Conservation (phyloP, 305 asterid genomes). For the Rubia balearica region DNA sequence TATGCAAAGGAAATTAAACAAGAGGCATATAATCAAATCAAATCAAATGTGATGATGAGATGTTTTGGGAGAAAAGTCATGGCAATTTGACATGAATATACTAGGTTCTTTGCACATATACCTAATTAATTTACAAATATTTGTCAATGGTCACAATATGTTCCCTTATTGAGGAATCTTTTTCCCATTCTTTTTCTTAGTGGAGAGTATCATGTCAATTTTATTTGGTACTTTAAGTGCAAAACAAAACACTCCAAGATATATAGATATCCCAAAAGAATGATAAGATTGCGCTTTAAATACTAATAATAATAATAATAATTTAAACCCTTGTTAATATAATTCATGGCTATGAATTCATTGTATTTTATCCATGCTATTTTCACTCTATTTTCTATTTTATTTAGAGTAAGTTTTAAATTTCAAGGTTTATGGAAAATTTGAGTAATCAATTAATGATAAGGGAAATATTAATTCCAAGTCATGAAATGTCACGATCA, state of each 20-base stretch:
- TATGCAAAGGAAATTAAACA: not conserved
- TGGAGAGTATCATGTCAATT: conserved; percentile 10
- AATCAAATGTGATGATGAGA: conserved; percentile 7
- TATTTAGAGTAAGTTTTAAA: no score
- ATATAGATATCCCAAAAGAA: not conserved
- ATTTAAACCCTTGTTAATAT: no score
- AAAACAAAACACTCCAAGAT: not conserved
- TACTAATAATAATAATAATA: not conserved
- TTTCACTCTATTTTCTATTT: no score
- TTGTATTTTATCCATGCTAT: no score
- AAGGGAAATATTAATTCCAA: no score
- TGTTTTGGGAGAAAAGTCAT: conserved; percentile 6
- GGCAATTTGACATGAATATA: not conserved
- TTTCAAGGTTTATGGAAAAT: no score
- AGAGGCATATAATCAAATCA: conserved; percentile 5
- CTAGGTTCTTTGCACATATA: not conserved
- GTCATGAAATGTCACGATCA: no score
- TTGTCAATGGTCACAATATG: conserved; percentile 6
- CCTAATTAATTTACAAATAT: conserved; percentile 6
- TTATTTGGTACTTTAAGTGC: not conserved
- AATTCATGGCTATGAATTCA: not conserved
- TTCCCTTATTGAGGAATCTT: conserved; percentile 9
- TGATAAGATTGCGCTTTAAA: not conserved
- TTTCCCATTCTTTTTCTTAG: not conserved
- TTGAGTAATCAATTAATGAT: no score